Evolutionary conservation across 2,329 filamentous ascomycete genomes (phyloP), one percentile per base, ranked within the genome.

Genomic region (Coleophoma eucalyptorum): DNA sequence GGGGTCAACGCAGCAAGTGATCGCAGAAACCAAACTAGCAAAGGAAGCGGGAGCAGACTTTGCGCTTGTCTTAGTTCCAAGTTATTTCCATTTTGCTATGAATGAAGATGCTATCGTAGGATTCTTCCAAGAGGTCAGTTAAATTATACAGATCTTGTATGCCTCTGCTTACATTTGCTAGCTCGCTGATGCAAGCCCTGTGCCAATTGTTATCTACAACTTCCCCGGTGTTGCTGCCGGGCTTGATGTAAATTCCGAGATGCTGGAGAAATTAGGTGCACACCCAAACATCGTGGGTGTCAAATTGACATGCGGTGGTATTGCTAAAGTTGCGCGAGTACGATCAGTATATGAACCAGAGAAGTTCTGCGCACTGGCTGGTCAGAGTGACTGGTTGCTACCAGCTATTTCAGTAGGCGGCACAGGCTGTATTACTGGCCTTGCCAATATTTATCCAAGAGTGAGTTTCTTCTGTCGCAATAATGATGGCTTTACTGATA

Each of bases 331-430:
- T 42, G 75, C 76, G 15, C 69, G 62, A 68, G 70, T 58, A 67
- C 72, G 55, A 72, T 70, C 75, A 52, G 73, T 67, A 4, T 74
- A 87, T 52, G 66, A 75, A 0, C 66, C 76, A 0, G 72, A 78
- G 2, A 66, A 75, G 12, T 58, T 58, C 47, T 49, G 48, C 43
- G 48, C 50, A 3, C 43, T 55, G 10, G 57, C 48, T 38, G 88
- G 88, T 0, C 86, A 90, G 69, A 82, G 80, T 2, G 87, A 91
- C 61, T 90, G 88, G 65, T 19, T 53, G 20, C 70, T 87, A 45
- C 81, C 80, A 2, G 81, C 79, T 0, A 65, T 87, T 33, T 74
- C 75, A 2, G 76, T 78, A 6, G 83, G 83, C 15, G 79, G 76
- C 31, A 74, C 76, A 2, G 83, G 84, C 10, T 80, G 76, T 56